Evolutionary conservation across 2,329 filamentous ascomycete genomes (phyloP).

Genomic region (Alternaria rosae): DNA sequence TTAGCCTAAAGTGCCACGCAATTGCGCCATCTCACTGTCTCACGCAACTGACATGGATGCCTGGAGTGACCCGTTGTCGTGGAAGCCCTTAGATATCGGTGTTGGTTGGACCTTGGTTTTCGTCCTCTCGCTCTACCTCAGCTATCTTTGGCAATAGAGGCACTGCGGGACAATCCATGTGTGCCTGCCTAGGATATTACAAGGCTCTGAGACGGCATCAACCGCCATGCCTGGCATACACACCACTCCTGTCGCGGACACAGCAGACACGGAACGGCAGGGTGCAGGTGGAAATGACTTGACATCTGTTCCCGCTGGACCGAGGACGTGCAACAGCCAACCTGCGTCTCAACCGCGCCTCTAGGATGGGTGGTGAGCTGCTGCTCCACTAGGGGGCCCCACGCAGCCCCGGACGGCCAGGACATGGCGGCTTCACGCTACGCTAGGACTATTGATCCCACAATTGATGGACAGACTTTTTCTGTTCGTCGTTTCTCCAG

Average conservation of each 20-base stretch:
- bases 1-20: constrained; percentile 12
- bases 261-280: constrained; percentile 21
- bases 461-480: constrained; percentile 2
- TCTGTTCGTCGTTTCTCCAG: constrained; percentile 6
- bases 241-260: background rate
- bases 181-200: background rate
- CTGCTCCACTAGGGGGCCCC: constrained; percentile 14
- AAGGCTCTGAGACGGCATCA: background rate
- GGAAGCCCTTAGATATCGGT: constrained; percentile 2
- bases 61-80: background rate
- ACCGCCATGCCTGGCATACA: background rate
- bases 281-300: constrained; percentile 16
- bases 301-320: constrained; percentile 32
- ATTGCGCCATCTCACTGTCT: constrained; percentile 5
- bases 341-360: constrained; percentile 21
- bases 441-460: constrained; percentile 5
- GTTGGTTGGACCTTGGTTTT: background rate
- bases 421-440: constrained; percentile 17
- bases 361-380: constrained; percentile 20
- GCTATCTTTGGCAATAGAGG: background rate
- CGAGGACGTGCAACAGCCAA: constrained; percentile 27
- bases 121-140: background rate
- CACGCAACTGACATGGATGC: constrained; percentile 2
- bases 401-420: constrained; percentile 19
- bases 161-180: background rate